phyloP scores from a whole-genome alignment of 805 yeast genomes.

The Maudiozyma serrabonitensis region DNA sequence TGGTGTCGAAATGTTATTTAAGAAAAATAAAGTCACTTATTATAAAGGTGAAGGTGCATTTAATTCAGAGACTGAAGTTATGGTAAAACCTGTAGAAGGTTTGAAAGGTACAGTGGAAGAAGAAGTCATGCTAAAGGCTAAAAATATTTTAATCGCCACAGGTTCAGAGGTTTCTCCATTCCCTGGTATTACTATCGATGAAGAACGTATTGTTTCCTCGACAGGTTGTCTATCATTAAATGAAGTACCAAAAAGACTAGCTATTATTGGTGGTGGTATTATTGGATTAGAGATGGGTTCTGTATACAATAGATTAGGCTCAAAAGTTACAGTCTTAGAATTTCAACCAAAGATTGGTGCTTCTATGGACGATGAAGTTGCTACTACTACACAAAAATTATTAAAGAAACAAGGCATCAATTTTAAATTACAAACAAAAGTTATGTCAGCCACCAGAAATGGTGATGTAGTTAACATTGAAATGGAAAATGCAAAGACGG shows the following conservation, averaged over 20 bases:
- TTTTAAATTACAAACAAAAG: conserved; percentile 89
- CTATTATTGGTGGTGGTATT: conserved; percentile 98
- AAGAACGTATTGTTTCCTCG: conserved; percentile 91
- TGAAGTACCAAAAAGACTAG: conserved; percentile 85
- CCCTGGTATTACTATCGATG: conserved; percentile 96
- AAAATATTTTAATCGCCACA: conserved; percentile 89
- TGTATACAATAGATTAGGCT: conserved; percentile 89
- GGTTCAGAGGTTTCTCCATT: conserved; percentile 98
- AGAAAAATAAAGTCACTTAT: conserved; percentile 90
- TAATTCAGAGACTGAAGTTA: conserved; percentile 64
- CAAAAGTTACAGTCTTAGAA: conserved; percentile 92
- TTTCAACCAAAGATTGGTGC: conserved; percentile 90
- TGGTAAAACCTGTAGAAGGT: conserved; percentile 82
- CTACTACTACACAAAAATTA: conserved; percentile 82
- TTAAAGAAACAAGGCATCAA: conserved; percentile 91
- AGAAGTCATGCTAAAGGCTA: conserved; percentile 61
- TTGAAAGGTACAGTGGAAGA: conserved; percentile 57
- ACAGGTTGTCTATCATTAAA: conserved; percentile 81
- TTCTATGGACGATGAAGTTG: conserved; percentile 94
- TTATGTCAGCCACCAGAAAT: conserved; percentile 71
- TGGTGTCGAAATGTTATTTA: conserved; percentile 90
- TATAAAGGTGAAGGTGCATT: conserved; percentile 90
- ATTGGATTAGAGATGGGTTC: conserved; percentile 99
- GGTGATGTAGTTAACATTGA: conserved; percentile 84
- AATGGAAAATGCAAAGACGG: conserved; percentile 81